A percentile compares a stretch with the other conserved stretches of the same genome.
phyloP scores from a whole-genome alignment of 306 rosid genomes.

The peach (Prunus persica) region Prunus_persica_NCBIv2 NC_034016.1:11097001-11097500 shows the following conservation, averaged over 20 bases:
- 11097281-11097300: neutral
- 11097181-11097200: neutral
- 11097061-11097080: neutral
- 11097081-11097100: neutral
- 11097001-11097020: neutral
- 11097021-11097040: neutral
- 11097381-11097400: constrained; percentile 61
- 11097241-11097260: neutral
- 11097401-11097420: constrained; percentile 55
- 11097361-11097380: constrained; percentile 78
- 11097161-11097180: neutral
- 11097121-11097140: neutral
- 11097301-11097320: neutral
- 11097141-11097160: neutral
- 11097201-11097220: neutral
- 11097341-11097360: constrained; percentile 76
- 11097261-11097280: neutral
- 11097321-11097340: constrained; percentile 60
- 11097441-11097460: constrained; percentile 51
- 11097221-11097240: neutral
- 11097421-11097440: constrained; percentile 75
- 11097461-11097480: constrained; percentile 60
- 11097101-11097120: neutral
- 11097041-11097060: neutral
- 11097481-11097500: constrained; percentile 70